Evolutionary conservation across 345 rosid species (phyloP).

Genomic region (Cochlearia excelsa): DNA sequence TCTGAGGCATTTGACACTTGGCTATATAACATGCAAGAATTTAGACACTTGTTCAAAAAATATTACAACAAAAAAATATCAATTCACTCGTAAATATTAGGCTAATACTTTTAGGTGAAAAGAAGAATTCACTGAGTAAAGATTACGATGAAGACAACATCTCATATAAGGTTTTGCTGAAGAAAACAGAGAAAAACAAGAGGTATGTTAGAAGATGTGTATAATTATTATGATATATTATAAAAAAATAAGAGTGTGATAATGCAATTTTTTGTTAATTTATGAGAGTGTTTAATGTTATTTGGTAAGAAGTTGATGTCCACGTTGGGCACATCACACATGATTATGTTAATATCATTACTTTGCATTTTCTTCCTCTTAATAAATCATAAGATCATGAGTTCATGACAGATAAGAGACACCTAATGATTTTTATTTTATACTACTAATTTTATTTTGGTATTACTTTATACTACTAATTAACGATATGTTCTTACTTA

Average conservation of each 20-base stretch:
- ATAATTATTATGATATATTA: too few relatives aligned
- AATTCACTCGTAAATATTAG: conserved; percentile 2
- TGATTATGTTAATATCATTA: conserved; percentile 13
- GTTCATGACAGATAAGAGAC: conserved; percentile 5
- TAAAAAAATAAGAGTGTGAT: too few relatives aligned
- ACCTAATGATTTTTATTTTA: neutral
- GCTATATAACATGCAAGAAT: conserved; percentile 10
- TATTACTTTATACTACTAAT: neutral
- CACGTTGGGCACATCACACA: neutral
- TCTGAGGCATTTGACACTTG: conserved; percentile 10
- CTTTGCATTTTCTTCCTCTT: conserved; percentile 12
- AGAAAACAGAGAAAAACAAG: neutral
- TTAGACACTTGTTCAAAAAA: conserved; percentile 12
- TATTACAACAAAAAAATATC: neutral
- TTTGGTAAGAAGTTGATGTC: conserved; percentile 8
- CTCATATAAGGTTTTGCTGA: conserved; percentile 17
- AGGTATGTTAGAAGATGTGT: neutral
- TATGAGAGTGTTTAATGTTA: neutral
- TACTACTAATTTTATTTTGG: neutral
- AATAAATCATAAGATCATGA: conserved; percentile 4
- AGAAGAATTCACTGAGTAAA: too few relatives aligned
- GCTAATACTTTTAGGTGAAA: neutral
- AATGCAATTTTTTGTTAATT: neutral
- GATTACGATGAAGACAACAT: neutral
- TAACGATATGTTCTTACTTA: neutral